Conservation (phyloP, 805 yeast species). For the Wickerhamomyces chambardii region DNA sequence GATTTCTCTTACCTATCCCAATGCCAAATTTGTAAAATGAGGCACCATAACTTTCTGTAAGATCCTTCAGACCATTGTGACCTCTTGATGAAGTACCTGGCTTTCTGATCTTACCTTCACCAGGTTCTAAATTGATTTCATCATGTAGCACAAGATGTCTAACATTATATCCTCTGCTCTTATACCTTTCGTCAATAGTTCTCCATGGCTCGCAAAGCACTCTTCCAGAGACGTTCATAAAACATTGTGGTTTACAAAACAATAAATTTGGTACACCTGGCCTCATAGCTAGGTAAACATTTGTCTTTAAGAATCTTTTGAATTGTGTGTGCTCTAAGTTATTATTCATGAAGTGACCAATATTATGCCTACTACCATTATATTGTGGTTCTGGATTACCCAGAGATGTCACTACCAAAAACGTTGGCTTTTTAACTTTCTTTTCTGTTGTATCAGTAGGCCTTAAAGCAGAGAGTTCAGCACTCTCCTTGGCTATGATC, state of each 20-base stretch:
- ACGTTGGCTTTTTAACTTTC: constrained; percentile 8
- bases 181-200: constrained; percentile 5
- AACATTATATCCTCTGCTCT: constrained; percentile 20
- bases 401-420: constrained; percentile 37
- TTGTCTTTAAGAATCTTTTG: constrained; percentile 1
- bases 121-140: constrained; percentile 60
- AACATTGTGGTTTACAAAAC: constrained; percentile 42
- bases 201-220: constrained; percentile 41
- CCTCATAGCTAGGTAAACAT: constrained; percentile 10
- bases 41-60: constrained; percentile 36
- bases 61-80: constrained; percentile 73
- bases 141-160: constrained; percentile 64
- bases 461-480: neutral
- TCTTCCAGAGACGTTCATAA: constrained; percentile 69
- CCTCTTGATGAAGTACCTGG: constrained; percentile 64
- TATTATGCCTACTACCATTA: constrained; percentile 64
- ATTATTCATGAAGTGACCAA: constrained; percentile 55
- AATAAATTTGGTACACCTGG: constrained; percentile 22
- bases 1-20: constrained; percentile 60
- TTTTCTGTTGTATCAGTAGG: neutral
- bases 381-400: constrained; percentile 73
- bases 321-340: constrained; percentile 9
- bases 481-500: neutral
- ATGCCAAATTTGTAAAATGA: constrained; percentile 58
- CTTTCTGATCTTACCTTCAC: constrained; percentile 53